phyloP scores from a whole-genome alignment of 495 filamentous ascomycete species.

The Hypomontagnella monticulosa region DNA sequence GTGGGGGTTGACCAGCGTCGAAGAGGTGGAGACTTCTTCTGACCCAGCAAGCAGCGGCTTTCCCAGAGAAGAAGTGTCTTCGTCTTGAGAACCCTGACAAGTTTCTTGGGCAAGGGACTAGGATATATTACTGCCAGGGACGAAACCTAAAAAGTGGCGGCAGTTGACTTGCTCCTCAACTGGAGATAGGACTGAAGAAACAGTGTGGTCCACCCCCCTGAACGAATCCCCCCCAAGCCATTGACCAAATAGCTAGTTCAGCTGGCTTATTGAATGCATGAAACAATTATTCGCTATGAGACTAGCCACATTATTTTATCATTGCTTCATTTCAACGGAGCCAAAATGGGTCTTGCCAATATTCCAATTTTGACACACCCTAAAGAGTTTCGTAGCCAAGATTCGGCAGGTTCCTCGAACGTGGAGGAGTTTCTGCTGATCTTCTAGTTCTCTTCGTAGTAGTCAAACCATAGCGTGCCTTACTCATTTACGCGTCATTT shows the following conservation, averaged over 20 bases:
- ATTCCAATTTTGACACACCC: background rate
- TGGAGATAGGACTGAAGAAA: slow-evolving; percentile 8
- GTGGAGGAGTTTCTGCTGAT: background rate
- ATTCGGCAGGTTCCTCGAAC: background rate
- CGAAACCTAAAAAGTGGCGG: slow-evolving; percentile 7
- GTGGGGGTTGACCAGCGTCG: slow-evolving; percentile 23
- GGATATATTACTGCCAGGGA: background rate
- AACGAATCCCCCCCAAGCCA: slow-evolving; percentile 9
- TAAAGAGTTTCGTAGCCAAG: slow-evolving; percentile 2
- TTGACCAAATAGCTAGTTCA: slow-evolving; percentile 12
- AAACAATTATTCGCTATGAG: slow-evolving; percentile 22
- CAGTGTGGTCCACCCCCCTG: slow-evolving; percentile 23
- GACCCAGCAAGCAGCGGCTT: slow-evolving; percentile 9
- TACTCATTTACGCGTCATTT: too few species aligned
- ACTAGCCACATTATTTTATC: slow-evolving; percentile 18
- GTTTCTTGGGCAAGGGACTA: background rate
- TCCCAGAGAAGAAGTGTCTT: slow-evolving; percentile 4
- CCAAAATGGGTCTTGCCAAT: slow-evolving; percentile 11
- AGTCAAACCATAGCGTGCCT: background rate
- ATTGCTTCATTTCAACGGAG: slow-evolving; percentile 5
- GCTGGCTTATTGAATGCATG: slow-evolving; percentile 16
- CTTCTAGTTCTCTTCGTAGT: background rate
- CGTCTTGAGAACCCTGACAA: background rate
- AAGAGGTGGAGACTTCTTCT: slow-evolving; percentile 25
- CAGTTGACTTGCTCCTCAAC: slow-evolving; percentile 14